These are phyloP conservation scores for Aspergillus arachidicola DNA, from an alignment of 2,329 filamentous ascomycete species.

Conservation along the genomic window DNA sequence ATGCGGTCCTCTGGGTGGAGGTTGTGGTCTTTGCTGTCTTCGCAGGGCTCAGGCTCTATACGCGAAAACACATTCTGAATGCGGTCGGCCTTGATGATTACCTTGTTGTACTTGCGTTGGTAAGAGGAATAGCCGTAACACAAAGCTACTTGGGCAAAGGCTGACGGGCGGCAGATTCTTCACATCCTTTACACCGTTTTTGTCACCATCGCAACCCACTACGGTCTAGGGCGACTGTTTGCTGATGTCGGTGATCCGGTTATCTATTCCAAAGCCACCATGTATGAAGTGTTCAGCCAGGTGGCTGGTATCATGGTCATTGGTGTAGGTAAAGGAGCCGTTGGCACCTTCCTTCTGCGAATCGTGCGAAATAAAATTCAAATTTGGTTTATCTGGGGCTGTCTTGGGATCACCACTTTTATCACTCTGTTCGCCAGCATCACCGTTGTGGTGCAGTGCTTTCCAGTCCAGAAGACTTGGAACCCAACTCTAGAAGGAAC, in stretches of 20 bases:
- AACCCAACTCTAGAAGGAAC: slow-evolving; percentile 18
- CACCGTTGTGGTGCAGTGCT: not conserved
- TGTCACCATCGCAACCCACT: not conserved
- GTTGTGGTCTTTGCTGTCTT: slow-evolving; percentile 21
- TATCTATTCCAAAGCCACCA: slow-evolving; percentile 24
- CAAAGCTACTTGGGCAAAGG: not conserved
- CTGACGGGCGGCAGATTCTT: not conserved
- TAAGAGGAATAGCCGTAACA: not conserved
- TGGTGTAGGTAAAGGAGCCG: slow-evolving; percentile 23
- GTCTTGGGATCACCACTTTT: not conserved
- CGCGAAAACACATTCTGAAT: not conserved
- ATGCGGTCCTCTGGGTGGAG: slow-evolving; percentile 25
- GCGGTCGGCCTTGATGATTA: not conserved
- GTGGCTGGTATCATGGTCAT: slow-evolving; percentile 27
- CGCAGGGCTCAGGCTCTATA: slow-evolving; percentile 14
- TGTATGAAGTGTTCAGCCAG: slow-evolving; percentile 27
- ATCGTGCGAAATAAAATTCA: not conserved
- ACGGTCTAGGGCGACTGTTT: not conserved
- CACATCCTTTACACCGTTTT: not conserved
- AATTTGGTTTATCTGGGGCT: not conserved
- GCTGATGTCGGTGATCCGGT: slow-evolving; percentile 20
- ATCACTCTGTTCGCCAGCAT: not conserved
- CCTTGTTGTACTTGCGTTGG: not conserved
- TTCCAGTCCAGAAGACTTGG: slow-evolving; percentile 15
- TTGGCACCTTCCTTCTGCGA: slow-evolving; percentile 24